Evolutionary conservation across 2,329 filamentous ascomycete genomes (phyloP), one percentile per base, ranked within the genome.

Genomic region (Fusarium beomiforme): DNA sequence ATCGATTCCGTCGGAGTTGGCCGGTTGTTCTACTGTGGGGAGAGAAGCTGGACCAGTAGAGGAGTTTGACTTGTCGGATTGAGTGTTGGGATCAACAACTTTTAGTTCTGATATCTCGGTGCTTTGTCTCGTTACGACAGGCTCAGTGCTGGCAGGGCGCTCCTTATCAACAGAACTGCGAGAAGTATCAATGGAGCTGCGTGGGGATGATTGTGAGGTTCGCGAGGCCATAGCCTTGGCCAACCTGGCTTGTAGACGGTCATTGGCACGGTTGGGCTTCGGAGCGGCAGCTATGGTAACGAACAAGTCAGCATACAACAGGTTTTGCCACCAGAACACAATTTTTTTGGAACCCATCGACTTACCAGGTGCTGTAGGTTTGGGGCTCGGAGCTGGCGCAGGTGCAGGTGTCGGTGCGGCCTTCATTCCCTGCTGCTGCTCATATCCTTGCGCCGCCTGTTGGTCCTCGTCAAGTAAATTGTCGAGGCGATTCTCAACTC

Each of bases 401-500:
- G 47, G 71, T 31, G 59, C 64, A 9, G 26, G 26, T 29, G 29
- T 10, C 23, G 63, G 67, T n/a, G 65, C 33, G 19, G 37, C 43
- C 34, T 67, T 69, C 70, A 73, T 72, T 63, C 70, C 63, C 59
- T 73, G 70, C 24, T 73, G 70, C 21, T 72, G 70, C 36, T 73
- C 70, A 46, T 72, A 71, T 42, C 51, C 41, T 36, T 71, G 70
- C 36, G 51, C 24, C 39, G 37, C 49, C 41, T 68, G 62, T 66
- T 75, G 75, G 44, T 91, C 90, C 59, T 93, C 90, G 73, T 98
- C 95, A 67, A 99, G 87, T 64, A 99, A 97, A 53, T 89, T 95
- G 80, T 99, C 96, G 65, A 99, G 88, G 44, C 93, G 91, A 65
- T 95, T 97, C 83, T 99, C 96, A 63, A 99, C 92, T 67, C 95